These are phyloP conservation scores for Auxenochlorella pyrenoidosa DNA, from an alignment of 139 green algal genomes.

Conservation along the genomic window DNA sequence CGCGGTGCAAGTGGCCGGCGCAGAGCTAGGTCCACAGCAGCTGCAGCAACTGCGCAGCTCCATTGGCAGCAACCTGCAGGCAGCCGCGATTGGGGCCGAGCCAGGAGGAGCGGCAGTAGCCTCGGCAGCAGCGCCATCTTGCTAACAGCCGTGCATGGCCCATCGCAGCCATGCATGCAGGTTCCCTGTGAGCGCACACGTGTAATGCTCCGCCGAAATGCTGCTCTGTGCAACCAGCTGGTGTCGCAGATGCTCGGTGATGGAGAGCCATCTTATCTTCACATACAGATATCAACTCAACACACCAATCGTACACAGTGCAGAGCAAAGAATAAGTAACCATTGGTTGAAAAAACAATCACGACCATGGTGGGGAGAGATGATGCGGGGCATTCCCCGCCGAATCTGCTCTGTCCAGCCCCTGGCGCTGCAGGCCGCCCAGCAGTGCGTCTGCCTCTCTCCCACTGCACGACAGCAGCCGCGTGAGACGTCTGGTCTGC, in stretches of 20 bases:
- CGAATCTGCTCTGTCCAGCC: background rate
- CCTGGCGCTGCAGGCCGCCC: background rate
- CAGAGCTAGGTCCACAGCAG: constrained; percentile 41
- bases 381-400: too few species aligned
- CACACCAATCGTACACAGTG: background rate
- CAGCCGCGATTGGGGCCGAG: background rate
- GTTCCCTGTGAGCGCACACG: too few species aligned
- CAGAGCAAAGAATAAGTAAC: background rate
- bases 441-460: background rate
- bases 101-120: background rate
- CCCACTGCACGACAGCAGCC: background rate
- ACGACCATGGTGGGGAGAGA: too few species aligned
- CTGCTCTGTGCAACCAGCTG: too few species aligned
- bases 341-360: too few species aligned
- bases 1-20: constrained; percentile 66
- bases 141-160: too few species aligned
- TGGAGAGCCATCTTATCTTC: too few species aligned
- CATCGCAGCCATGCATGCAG: too few species aligned
- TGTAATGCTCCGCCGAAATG: too few species aligned
- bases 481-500: background rate
- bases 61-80: background rate
- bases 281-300: too few species aligned
- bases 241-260: too few species aligned
- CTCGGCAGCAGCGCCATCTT: background rate
- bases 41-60: constrained; percentile 13